These are phyloP conservation scores for Scheffersomyces stipitis DNA, from an alignment of 805 yeast species.

Conservation along the genomic window DNA sequence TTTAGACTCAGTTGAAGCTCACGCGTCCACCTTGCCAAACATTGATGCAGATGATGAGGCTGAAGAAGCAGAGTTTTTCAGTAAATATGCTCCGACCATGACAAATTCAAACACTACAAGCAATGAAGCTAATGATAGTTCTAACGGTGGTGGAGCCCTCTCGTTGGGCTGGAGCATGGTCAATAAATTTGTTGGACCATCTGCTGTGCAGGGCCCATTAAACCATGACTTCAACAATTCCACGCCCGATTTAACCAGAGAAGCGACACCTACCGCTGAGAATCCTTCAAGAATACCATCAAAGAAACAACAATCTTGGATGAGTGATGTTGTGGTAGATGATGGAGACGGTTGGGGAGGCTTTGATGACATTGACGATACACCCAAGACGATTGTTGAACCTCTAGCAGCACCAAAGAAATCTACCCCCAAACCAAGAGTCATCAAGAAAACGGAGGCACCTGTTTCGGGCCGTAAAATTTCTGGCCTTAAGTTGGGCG, in stretches of 20 bases:
- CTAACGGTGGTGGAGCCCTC: constrained; percentile 11
- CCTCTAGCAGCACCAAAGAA: constrained; percentile 5
- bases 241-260: constrained; percentile 35
- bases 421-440: not conserved
- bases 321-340: constrained; percentile 16
- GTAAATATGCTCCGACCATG: constrained; percentile 20
- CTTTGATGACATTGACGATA: constrained; percentile 14
- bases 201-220: constrained; percentile 30
- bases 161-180: constrained; percentile 40
- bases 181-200: constrained; percentile 31
- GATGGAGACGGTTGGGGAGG: constrained; percentile 25
- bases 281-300: constrained; percentile 2
- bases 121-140: constrained; percentile 7
- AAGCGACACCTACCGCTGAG: constrained; percentile 23
- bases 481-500: constrained; percentile 21
- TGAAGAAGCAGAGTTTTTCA: constrained; percentile 39
- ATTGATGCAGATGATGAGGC: constrained; percentile 37
- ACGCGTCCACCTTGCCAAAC: constrained; percentile 34
- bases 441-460: constrained; percentile 2
- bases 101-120: constrained; percentile 3
- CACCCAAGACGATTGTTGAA: constrained; percentile 5
- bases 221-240: constrained; percentile 37
- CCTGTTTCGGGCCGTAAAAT: constrained; percentile 10
- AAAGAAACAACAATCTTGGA: constrained; percentile 6
- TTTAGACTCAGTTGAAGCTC: constrained; percentile 37